Percentiles rank a stretch among this genome's conserved stretches.
Conservation (phyloP, 257 asterid genomes). For the Fraxinus pennsylvanica region DNA sequence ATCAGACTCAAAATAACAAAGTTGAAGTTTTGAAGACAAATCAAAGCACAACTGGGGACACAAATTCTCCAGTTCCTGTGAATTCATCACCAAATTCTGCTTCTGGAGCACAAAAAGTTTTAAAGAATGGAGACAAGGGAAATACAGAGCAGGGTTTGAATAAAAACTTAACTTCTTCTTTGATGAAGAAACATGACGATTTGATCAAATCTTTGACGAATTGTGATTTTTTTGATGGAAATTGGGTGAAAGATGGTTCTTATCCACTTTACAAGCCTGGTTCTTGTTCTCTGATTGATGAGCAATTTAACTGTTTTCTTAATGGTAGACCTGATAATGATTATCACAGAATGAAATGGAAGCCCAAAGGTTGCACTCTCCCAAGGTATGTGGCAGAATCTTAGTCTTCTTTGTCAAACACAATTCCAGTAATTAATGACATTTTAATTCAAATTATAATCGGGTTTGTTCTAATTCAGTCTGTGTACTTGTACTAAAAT, state of each 20-base stretch:
- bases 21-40: conserved; percentile 41
- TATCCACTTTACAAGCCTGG: conserved; percentile 84
- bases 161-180: conserved; percentile 50
- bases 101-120: conserved; percentile 22
- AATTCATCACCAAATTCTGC: conserved; percentile 26
- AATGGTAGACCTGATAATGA: conserved; percentile 80
- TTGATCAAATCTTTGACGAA: conserved; percentile 53
- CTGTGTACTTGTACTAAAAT: background rate
- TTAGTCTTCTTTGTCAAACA: background rate
- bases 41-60: conserved; percentile 30
- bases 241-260: conserved; percentile 83
- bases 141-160: conserved; percentile 37
- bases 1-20: conserved; percentile 36
- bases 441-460: background rate
- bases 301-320: conserved; percentile 78
- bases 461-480: background rate
- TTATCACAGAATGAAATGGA: conserved; percentile 69
- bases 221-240: conserved; percentile 82
- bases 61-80: conserved; percentile 27
- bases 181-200: conserved; percentile 48
- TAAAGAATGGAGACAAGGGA: conserved; percentile 38
- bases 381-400: conserved; percentile 60
- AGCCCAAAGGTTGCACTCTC: conserved; percentile 76
- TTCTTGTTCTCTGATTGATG: conserved; percentile 89
- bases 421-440: background rate